Percentiles rank a stretch among this genome's conserved stretches.
Evolutionary conservation across 2,329 filamentous ascomycete genomes (phyloP).

Genomic region (Hymenoscyphus salicellus): DNA sequence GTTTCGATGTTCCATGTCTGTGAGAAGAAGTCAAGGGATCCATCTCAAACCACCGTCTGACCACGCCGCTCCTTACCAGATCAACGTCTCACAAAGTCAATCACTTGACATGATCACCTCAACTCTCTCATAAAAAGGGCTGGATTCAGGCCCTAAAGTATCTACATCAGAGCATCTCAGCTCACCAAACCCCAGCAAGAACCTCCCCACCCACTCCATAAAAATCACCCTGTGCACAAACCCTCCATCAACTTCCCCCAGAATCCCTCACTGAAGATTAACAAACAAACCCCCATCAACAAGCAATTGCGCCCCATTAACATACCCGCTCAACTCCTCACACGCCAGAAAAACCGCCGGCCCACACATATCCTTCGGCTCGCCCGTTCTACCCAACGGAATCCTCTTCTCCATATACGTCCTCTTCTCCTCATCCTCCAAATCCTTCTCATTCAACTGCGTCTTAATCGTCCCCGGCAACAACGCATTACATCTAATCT

Average conservation of each 20-base stretch:
- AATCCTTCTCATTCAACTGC: constrained; percentile 78
- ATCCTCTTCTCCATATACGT: constrained; percentile 78
- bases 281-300: constrained; percentile 90
- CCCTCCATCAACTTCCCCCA: background rate
- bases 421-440: constrained; percentile 69
- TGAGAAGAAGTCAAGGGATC: too few relatives aligned
- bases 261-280: constrained; percentile 64
- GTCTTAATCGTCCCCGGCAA: constrained; percentile 81
- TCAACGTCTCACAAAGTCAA: too few relatives aligned
- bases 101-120: too few relatives aligned
- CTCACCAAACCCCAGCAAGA: background rate
- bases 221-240: background rate
- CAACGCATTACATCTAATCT: constrained; percentile 78
- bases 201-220: background rate
- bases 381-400: constrained; percentile 71
- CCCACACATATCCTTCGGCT: constrained; percentile 71
- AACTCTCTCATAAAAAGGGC: too few relatives aligned
- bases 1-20: too few relatives aligned
- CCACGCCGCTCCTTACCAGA: too few relatives aligned
- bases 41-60: too few relatives aligned
- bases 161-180: background rate
- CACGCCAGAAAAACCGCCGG: constrained; percentile 83
- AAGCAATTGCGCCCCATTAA: constrained; percentile 77
- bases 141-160: too few relatives aligned
- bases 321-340: constrained; percentile 74